These are phyloP conservation scores for Rhizopogon rudus DNA, from an alignment of 768 basidiomycete genomes.

Conservation along the genomic window DNA sequence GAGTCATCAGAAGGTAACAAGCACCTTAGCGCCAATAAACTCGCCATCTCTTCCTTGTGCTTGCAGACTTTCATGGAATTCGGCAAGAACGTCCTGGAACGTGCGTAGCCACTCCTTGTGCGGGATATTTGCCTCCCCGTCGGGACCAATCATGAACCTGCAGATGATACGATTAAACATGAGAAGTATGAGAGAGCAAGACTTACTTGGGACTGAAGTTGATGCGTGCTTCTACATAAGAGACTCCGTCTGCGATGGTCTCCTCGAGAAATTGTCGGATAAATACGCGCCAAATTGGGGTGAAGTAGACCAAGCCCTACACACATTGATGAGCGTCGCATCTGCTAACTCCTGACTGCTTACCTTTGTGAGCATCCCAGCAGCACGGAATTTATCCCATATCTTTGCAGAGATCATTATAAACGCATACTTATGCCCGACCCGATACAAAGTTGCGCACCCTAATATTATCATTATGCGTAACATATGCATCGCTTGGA, in stretches of 20 bases:
- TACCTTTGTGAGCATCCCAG: slow-evolving; percentile 46
- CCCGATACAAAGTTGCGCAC: slow-evolving; percentile 23
- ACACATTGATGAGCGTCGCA: neutral
- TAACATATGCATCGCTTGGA: slow-evolving; percentile 66
- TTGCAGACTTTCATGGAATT: slow-evolving; percentile 49
- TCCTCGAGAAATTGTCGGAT: slow-evolving; percentile 57
- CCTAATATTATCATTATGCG: slow-evolving; percentile 66
- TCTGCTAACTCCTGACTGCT: slow-evolving; percentile 2
- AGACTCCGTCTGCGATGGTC: slow-evolving; percentile 67
- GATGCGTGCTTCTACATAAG: slow-evolving; percentile 63
- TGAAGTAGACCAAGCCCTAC: slow-evolving; percentile 39
- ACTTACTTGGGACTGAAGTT: slow-evolving; percentile 57
- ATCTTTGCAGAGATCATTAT: slow-evolving; percentile 39
- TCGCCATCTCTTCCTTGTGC: slow-evolving; percentile 49
- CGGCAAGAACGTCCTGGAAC: slow-evolving; percentile 46
- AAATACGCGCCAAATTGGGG: slow-evolving; percentile 57
- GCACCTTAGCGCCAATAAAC: slow-evolving; percentile 59
- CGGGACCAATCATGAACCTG: slow-evolving; percentile 52
- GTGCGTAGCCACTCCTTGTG: slow-evolving; percentile 56
- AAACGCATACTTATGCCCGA: neutral
- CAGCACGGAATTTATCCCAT: slow-evolving; percentile 67
- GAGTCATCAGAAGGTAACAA: neutral
- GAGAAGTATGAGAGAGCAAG: neutral
- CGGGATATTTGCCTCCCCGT: slow-evolving; percentile 52
- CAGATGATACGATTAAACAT: neutral